phyloP scores from a whole-genome alignment of 2,329 filamentous ascomycete genomes.

The Alternaria viburni region DNA sequence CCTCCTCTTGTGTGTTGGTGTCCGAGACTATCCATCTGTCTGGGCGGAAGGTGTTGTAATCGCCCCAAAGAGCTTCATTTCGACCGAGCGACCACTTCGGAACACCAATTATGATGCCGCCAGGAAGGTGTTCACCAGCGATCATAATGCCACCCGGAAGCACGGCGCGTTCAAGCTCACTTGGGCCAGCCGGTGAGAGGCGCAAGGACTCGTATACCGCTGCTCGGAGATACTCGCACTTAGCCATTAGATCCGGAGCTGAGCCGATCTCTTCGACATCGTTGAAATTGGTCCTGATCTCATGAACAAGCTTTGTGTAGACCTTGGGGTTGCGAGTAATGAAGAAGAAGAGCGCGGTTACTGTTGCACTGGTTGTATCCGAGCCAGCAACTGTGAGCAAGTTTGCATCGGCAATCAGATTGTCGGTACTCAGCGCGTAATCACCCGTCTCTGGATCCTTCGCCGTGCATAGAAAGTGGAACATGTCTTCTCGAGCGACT shows the following conservation, averaged over 20 bases:
- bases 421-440: conserved; percentile 37
- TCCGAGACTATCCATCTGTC: conserved; percentile 26
- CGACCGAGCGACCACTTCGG: conserved; percentile 24
- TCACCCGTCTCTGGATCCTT: conserved; percentile 49
- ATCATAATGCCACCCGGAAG: conserved; percentile 25
- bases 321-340: conserved; percentile 10
- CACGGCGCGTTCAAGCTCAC: conserved; percentile 20
- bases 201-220: conserved; percentile 26
- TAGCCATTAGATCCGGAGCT: conserved; percentile 1
- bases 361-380: conserved; percentile 17
- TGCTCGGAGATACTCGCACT: conserved; percentile 21
- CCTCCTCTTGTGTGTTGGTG: conserved; percentile 11
- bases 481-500: conserved; percentile 41
- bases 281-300: conserved; percentile 16
- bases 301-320: conserved; percentile 17
- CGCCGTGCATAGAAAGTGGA: conserved; percentile 49
- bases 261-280: conserved; percentile 12
- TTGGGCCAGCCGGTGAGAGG: conserved; percentile 18
- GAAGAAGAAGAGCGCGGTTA: conserved; percentile 19
- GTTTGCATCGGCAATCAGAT: conserved; percentile 40
- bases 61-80: conserved; percentile 23
- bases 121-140: conserved; percentile 16
- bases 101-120: conserved; percentile 21
- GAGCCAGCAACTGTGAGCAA: conserved; percentile 22
- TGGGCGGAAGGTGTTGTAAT: conserved; percentile 19